Evolutionary conservation across 129 eudicot species (phyloP).

Genomic region (Cynara cardunculus): DNA sequence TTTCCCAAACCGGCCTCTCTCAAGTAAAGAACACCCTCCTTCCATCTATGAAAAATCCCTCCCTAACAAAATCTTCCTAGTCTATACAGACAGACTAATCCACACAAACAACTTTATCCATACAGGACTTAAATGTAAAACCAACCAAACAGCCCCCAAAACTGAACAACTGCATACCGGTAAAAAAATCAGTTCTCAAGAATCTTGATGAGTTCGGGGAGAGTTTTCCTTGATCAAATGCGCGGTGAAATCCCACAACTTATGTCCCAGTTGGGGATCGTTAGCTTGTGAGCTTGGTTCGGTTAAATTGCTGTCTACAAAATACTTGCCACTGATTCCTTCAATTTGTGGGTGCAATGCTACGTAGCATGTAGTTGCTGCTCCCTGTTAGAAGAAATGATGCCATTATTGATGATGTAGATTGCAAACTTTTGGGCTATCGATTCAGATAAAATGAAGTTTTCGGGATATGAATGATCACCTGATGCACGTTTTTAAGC

Average conservation of each 20-base stretch:
- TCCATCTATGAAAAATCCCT: too few relatives aligned
- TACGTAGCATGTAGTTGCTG: conserved; percentile 80
- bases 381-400: conserved; percentile 44
- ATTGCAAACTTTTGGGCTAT: not conserved
- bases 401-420: not conserved
- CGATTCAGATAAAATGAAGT: not conserved
- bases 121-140: too few relatives aligned
- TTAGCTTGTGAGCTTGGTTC: conserved; percentile 45
- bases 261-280: conserved; percentile 43
- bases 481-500: conserved; percentile 64
- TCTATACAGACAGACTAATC: too few relatives aligned
- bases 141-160: too few relatives aligned
- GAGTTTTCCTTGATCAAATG: conserved; percentile 28
- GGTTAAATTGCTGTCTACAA: conserved; percentile 40
- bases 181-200: not conserved
- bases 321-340: conserved; percentile 57
- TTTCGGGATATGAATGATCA: not conserved
- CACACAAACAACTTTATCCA: too few relatives aligned
- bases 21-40: too few relatives aligned
- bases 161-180: not conserved
- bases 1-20: too few relatives aligned
- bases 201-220: conserved; percentile 1
- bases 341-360: conserved; percentile 71
- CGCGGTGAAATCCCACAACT: conserved; percentile 55
- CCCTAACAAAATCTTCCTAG: too few relatives aligned